Evolutionary conservation across 176 grass and related monocot genomes (phyloP).

Genomic region (Calamus simplicifolius): DNA sequence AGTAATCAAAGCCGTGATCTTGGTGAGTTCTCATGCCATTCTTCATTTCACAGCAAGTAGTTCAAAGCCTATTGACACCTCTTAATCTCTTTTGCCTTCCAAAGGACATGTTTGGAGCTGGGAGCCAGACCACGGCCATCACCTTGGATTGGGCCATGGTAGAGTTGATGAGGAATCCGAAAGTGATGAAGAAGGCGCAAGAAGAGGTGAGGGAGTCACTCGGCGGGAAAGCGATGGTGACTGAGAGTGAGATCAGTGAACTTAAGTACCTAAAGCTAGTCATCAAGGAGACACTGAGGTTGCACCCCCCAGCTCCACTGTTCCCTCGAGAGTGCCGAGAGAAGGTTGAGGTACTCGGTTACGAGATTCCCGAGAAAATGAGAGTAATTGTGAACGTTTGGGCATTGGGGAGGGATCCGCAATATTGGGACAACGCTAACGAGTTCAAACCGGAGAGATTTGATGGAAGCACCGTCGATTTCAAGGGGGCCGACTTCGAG

Average conservation of each 20-base stretch:
- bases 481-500: neutral
- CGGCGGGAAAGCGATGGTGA: neutral
- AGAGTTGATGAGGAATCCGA: constrained; percentile 4
- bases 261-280: constrained; percentile 4
- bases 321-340: neutral
- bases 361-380: neutral
- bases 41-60: too few species aligned
- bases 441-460: constrained; percentile 8
- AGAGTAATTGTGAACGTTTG: neutral
- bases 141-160: constrained; percentile 6
- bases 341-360: neutral
- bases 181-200: constrained; percentile 7
- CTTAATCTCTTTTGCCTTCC: too few species aligned
- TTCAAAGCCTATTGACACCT: too few species aligned
- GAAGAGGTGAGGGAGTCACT: neutral
- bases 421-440: neutral
- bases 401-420: neutral
- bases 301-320: neutral
- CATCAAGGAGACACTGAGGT: constrained; percentile 2
- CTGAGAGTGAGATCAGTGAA: neutral
- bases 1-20: constrained; percentile 7
- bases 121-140: neutral
- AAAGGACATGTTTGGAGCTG: constrained; percentile 3
- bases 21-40: neutral
- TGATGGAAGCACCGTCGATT: neutral